These are phyloP conservation scores for Verticillium albo-atrum DNA, from an alignment of 2,329 filamentous ascomycete genomes.

Conservation along the genomic window DNA sequence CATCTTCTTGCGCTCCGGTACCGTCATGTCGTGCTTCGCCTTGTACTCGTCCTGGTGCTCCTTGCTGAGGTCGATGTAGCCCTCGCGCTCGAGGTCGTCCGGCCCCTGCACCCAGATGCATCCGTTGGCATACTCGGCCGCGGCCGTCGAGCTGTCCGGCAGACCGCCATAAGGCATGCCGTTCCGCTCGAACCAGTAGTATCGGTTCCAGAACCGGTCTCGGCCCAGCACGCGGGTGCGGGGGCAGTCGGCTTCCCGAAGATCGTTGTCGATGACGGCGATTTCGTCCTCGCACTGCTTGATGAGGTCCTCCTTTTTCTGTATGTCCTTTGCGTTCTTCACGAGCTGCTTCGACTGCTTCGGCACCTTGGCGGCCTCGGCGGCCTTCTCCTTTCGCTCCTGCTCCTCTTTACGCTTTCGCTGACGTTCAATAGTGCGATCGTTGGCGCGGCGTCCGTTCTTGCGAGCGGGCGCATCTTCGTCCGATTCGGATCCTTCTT, in stretches of 20 bases:
- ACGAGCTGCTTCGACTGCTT: constrained; percentile 86
- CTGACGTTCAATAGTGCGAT: constrained; percentile 67
- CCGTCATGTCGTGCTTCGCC: constrained; percentile 72
- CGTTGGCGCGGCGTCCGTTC: constrained; percentile 56
- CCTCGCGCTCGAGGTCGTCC: constrained; percentile 78
- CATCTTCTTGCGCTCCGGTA: constrained; percentile 75
- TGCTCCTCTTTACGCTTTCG: constrained; percentile 72
- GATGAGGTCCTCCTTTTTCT: constrained; percentile 78
- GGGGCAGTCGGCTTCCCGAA: constrained; percentile 90
- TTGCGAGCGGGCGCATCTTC: constrained; percentile 53
- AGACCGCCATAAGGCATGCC: constrained; percentile 94
- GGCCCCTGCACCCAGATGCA: constrained; percentile 96
- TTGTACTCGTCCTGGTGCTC: constrained; percentile 73
- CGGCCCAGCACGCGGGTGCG: constrained; percentile 86
- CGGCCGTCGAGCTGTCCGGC: constrained; percentile 80
- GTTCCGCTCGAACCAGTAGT: constrained; percentile 99
- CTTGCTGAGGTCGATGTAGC: constrained; percentile 74
- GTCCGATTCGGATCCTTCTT: constrained; percentile 64
- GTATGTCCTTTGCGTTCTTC: constrained; percentile 82
- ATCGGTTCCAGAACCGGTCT: constrained; percentile 96
- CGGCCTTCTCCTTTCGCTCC: constrained; percentile 52
- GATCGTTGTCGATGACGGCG: constrained; percentile 78
- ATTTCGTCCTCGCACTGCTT: constrained; percentile 83
- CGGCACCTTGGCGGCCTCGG: constrained; percentile 60
- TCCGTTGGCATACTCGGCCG: constrained; percentile 87